Base-by-base conservation (phyloP, 2,329 filamentous ascomycete genomes). In the Gliomastix tumulicola region DNA sequence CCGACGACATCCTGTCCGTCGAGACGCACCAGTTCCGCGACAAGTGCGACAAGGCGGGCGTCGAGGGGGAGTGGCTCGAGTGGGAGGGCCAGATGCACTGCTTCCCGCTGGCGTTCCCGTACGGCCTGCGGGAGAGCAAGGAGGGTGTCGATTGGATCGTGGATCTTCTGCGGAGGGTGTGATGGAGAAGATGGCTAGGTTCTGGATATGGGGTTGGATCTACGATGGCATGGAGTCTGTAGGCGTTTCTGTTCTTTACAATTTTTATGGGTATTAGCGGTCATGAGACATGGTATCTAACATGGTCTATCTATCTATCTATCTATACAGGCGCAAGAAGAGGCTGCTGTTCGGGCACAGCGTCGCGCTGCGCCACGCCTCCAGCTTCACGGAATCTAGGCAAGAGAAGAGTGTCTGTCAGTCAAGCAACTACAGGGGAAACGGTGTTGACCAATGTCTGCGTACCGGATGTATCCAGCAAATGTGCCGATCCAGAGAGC, bases 31-130 rank as follows among this genome's bases (percentile, higher is more conserved):
- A 60, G 1, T 72, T 76, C 34, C 49, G 68, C 6, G 60, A 71
- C 4, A 63, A 59, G 37, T 68, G 65, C 7, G 55, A 57, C 20
- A 49, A 65, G 30, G 48, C 54, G 15, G 61, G 63, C 0, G 60
- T 78, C 0, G 34, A 51, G 3, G 75, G 75, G 0, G 57, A 71
- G 38, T 79, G 75, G 76, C 44, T 79, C 28, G 57, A 74, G 9
- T 79, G 75, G 74, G 65, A 74, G 15, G 66, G 66, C 15, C 70
- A 77, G 53, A 79, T 79, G 69, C 75, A 79, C 50, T 75, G 70
- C 41, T 79, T 77, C 36, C 63, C 70, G 2, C 49, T 79, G 23
- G 65, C 68, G 2, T 67, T 63, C 32, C 54, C 58, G 3, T 76
- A 70, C 43, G 60, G 62, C 1, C 25, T 76, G 19, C 53, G 48